Base-by-base conservation (phyloP, 2,329 filamentous ascomycete species). In the Stenocarpella maydis region DNA sequence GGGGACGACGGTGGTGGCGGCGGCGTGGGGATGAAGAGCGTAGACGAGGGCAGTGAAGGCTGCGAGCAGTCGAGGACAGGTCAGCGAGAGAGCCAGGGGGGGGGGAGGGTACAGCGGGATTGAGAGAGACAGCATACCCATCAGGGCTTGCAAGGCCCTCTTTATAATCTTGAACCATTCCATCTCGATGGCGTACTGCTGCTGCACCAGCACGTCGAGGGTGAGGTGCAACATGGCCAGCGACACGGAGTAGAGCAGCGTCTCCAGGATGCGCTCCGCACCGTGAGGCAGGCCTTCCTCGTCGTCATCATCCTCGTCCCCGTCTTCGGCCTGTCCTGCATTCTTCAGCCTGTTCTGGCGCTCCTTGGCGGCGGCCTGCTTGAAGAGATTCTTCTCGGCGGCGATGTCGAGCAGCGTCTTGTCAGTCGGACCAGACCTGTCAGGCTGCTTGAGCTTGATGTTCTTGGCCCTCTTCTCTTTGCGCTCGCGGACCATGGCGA, bases 321-420 rank as follows among this genome's bases (percentile, higher is more conserved):
- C 80, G 0, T 71, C 72, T 0, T 72, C 72, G 6, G 10, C 26
- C 8, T 39, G 14, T 12, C 24, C 19, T 4, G 8, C 41, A 24
- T 73, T 73, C 61, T 74, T 67, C 37, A 68, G 72, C 71, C 74
- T 75, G 70, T 75, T 82, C 73, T 76, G 76, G 73, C 77, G 78
- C 75, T 82, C 77, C 71, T 79, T 76, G 68, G 76, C 75, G 37
- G 82, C 80, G n/a, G 85, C 82, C 78, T 84, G 79, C 66, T 82
- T 80, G 78, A 90, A 82, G 73, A 91, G 80, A 77, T 88, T 77
- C 73, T 87, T 86, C 72, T 93, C 86, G 65, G 91, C 85, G 70
- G 92, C 92, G 37, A 95, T 77, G 68, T 95, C 84, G 69, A 94
- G 84, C n/a, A 96, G 84, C 0, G 92, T 95, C 78, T 91, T 86